These are phyloP conservation scores for Fraxinus sp. DNA, from an alignment of 305 asterid species.

Conservation along the genomic window DNA sequence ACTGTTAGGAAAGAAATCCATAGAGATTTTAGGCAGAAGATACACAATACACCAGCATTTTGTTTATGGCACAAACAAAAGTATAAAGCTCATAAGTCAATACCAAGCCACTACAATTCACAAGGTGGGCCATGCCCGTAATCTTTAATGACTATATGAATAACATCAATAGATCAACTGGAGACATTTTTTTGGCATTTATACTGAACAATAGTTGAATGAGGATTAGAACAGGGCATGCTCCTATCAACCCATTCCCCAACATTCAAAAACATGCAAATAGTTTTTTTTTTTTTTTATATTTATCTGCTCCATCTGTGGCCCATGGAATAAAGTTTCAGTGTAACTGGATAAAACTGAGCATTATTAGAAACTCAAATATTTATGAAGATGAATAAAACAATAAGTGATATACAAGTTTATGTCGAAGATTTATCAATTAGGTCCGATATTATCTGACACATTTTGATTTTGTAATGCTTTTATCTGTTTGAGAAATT, in stretches of 20 bases:
- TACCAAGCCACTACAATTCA: not conserved
- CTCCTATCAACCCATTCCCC: not conserved
- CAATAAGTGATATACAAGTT: not conserved
- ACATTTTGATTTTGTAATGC: not conserved
- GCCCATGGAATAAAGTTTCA: not conserved
- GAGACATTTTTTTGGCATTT: not conserved
- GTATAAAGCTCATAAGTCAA: constrained; percentile 3
- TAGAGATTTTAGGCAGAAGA: constrained; percentile 21
- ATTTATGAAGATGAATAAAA: not conserved
- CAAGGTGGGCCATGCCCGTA: not conserved
- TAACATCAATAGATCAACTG: constrained; percentile 7
- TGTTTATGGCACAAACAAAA: not conserved
- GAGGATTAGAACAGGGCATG: not conserved
- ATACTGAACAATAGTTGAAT: not conserved
- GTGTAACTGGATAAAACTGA: not conserved
- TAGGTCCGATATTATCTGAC: not conserved
- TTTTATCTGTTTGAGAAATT: not conserved
- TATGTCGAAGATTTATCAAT: not conserved
- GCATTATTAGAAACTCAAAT: not conserved
- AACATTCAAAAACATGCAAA: not conserved
- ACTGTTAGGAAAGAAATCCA: constrained; percentile 16
- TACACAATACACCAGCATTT: not conserved
- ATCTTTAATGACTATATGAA: not conserved
- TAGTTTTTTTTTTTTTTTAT: too few relatives aligned
- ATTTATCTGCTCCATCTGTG: not conserved